Conservation (phyloP, 2,329 filamentous ascomycete genomes). For the Ophiostoma sp. region DNA sequence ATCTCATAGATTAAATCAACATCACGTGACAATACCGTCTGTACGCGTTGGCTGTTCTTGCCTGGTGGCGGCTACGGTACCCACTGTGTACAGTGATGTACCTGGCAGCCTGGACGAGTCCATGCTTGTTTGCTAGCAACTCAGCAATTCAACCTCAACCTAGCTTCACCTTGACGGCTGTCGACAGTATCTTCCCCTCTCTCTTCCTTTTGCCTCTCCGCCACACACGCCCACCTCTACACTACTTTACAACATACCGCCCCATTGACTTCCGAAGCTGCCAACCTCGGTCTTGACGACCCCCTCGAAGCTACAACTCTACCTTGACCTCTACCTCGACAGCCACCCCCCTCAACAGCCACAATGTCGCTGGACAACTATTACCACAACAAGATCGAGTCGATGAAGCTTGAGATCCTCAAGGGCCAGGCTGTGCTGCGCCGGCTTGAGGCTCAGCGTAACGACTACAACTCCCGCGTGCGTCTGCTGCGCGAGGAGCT, state of each 20-base stretch:
- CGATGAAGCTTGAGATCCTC: conserved; percentile 99
- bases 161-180: not conserved
- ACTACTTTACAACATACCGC: not conserved
- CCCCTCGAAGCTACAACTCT: conserved; percentile 1
- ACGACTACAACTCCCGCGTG: conserved; percentile 98
- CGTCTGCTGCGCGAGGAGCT: conserved; percentile 92
- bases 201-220: not conserved
- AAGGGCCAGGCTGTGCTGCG: conserved; percentile 94
- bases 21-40: conserved; percentile 14
- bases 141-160: not conserved
- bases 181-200: not conserved
- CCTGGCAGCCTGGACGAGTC: conserved; percentile 13
- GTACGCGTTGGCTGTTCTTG: conserved; percentile 21
- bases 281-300: conserved; percentile 9
- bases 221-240: not conserved
- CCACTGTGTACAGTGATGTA: conserved; percentile 13
- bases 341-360: not conserved
- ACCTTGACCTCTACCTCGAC: not conserved
- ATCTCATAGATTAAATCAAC: not conserved
- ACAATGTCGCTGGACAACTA: conserved; percentile 97
- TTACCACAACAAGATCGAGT: conserved; percentile 99
- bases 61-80: conserved; percentile 16
- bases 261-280: not conserved
- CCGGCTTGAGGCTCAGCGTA: conserved; percentile 92
- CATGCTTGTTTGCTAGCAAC: not conserved